A percentile compares a stretch with the other conserved stretches of the same genome.
Conservation (phyloP, 1,284 basidiomycete genomes). For the Sanguinoderma infundibulare region DNA sequence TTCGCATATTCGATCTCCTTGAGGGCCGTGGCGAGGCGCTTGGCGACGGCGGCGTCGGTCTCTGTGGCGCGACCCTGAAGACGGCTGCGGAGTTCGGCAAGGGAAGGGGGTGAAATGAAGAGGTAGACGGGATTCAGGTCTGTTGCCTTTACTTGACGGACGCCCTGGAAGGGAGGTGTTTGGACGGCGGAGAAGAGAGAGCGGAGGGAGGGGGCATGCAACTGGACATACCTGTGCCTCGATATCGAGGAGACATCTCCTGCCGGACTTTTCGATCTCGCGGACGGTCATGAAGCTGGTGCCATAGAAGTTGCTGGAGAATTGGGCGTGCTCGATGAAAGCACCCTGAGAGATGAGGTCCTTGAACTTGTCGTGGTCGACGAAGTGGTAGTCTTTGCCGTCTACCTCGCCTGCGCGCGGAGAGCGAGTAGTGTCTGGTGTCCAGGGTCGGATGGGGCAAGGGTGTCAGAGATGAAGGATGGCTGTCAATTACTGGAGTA, state of each 20-base stretch:
- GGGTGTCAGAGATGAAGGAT: conserved; percentile 11
- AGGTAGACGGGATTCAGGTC: conserved; percentile 87
- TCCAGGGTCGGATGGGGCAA: conserved; percentile 10
- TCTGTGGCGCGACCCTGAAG: conserved; percentile 89
- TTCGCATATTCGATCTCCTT: conserved; percentile 89
- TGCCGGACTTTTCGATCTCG: conserved; percentile 62
- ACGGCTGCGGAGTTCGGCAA: conserved; percentile 69
- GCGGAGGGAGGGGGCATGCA: conserved; percentile 1
- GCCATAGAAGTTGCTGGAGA: conserved; percentile 94
- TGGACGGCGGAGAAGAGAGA: conserved; percentile 20
- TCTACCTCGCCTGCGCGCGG: conserved; percentile 86
- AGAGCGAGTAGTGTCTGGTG: conserved; percentile 86
- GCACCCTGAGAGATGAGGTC: conserved; percentile 64
- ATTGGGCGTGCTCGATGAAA: conserved; percentile 82
- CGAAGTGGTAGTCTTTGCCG: conserved; percentile 84
- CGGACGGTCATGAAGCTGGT: conserved; percentile 78
- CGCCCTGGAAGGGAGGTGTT: conserved; percentile 61
- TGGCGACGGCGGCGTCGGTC: conserved; percentile 71
- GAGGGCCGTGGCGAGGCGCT: conserved; percentile 81
- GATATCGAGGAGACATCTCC: conserved; percentile 93
- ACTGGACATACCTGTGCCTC: conserved; percentile 83
- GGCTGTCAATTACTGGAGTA: conserved; percentile 18
- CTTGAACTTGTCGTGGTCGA: conserved; percentile 63
- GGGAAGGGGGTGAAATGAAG: conserved; percentile 91
- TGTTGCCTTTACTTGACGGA: conserved; percentile 78